Evolutionary conservation across 2,329 filamentous ascomycete species (phyloP), one percentile per base, ranked within the genome.

Genomic region (Colletotrichum cereale): DNA sequence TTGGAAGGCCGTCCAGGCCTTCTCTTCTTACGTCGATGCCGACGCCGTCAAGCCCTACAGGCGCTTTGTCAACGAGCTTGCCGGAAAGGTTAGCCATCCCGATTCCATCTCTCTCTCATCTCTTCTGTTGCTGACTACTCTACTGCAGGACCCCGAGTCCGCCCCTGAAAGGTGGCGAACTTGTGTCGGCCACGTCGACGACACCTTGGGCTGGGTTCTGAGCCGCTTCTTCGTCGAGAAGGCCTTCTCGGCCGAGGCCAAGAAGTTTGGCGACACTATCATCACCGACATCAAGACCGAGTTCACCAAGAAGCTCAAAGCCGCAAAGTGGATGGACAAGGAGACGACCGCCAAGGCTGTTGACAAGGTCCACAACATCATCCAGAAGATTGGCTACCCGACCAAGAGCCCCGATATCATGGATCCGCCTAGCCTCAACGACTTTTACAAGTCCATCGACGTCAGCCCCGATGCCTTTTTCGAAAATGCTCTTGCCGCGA

Each of bases 191-290:
- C 84, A 86, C 42, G 85, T 91, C 6, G 89, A 92, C 73, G 78
- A 80, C 29, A 86, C 87, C 6, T 78, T 93, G 29, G 87, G 87
- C 2, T 93, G 91, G 91, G 90, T 92, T 60, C 81, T 93, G 21
- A 91, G 90, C 76, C 88, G 90, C 29, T 93, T 93, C 81, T 94
- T 91, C 73, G 85, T 93, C 2, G 87, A 93, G 73, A 88, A 89
- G 60, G 86, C 90, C 1, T 94, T 93, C 76, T 89, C 90, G 0
- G 86, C 90, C 16, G 86, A 89, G 26, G 90, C 90, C 0, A 92
- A 92, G 77, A 81, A 88, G 5, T 88, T 92, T 56, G 91, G 91
- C 21, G 89, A 93, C 69, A 86, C 89, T 65, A 90, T 95, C 74
- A 87, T 93, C n/a, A 87, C 87, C 12, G 90, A 93, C 74, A 91